Base-by-base conservation (phyloP, 139 green algal genomes). In the Micromonas pusilla region DNA sequence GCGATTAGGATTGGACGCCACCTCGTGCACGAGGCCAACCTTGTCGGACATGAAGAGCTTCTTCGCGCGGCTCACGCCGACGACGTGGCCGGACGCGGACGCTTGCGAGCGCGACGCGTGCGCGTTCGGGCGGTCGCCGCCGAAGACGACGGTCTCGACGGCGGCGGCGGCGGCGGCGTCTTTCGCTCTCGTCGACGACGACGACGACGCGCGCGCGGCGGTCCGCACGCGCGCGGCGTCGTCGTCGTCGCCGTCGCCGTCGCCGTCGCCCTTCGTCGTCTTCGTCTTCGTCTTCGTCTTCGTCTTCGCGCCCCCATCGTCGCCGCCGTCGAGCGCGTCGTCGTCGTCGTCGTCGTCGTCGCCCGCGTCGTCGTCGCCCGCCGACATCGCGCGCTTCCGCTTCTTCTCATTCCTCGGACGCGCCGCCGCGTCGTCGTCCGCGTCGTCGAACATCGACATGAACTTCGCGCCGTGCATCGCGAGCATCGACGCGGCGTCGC, bases 401-500 rank as follows among this genome's bases (percentile, higher is more conserved):
- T 20, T 28, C 62, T 30, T 36, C 62, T 36, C 20, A 16, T 68
- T 68, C 33, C n/a, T 53, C 66, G 32, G n/a, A 57, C 33, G 66
- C 66, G 66, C 31, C 23, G 30, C 33, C 19, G 13, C 66, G 66
- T 26, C 16, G 66, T 73, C 66, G 66, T 73, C 66, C 28, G 21
- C 66, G 4, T 53, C 66, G 16, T 53, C 66, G 26, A 68, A 68
- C 62, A 68, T 68, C 9, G 13, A 6, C n/a, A 68, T 6, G 26
- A 68, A 68, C 62, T 57, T 57, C 45, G 45, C 45, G 9, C 16
- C 45, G 9, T 23, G 9, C 45, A 57, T 57, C 45, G 45, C 45
- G 9, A n/a, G n/a, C n/a, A n/a, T n/a, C n/a, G n/a, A n/a, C n/a
- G n/a, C n/a, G n/a, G n/a, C n/a, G n/a, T n/a, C n/a, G n/a, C n/a